Conservation (phyloP, 768 basidiomycete species). For the Holtermannia corniformis region DNA sequence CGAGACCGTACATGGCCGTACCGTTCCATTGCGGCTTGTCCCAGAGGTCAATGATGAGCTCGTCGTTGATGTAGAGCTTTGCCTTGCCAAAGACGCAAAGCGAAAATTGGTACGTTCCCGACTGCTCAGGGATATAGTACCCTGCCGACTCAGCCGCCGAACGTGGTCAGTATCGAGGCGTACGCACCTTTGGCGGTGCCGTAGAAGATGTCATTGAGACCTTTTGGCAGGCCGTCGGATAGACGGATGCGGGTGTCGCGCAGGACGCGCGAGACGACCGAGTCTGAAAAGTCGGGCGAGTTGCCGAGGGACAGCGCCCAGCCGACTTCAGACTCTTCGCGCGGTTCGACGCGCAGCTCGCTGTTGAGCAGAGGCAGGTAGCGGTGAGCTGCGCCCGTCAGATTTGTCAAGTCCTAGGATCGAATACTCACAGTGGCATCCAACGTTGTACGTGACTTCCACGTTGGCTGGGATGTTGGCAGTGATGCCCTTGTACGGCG, state of each 20-base stretch:
- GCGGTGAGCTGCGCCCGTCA: slow-evolving; percentile 41
- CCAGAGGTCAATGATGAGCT: slow-evolving; percentile 30
- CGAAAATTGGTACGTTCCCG: not conserved
- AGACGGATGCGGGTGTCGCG: slow-evolving; percentile 38
- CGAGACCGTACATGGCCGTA: too few relatives aligned
- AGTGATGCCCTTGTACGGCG: slow-evolving; percentile 55
- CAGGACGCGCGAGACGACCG: too few relatives aligned
- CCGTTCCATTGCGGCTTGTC: too few relatives aligned
- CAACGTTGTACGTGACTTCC: too few relatives aligned
- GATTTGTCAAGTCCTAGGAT: slow-evolving; percentile 47
- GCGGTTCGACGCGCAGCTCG: slow-evolving; percentile 56
- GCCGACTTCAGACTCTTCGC: slow-evolving; percentile 47
- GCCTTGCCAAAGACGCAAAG: slow-evolving; percentile 11
- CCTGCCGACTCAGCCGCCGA: slow-evolving; percentile 57
- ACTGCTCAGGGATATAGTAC: slow-evolving; percentile 31
- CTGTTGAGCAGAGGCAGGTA: slow-evolving; percentile 42
- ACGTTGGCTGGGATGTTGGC: too few relatives aligned
- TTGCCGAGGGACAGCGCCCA: not conserved
- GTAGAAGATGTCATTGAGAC: too few relatives aligned
- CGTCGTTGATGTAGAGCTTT: slow-evolving; percentile 22
- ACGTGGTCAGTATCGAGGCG: too few relatives aligned
- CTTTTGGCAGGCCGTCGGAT: slow-evolving; percentile 47
- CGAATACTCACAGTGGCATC: slow-evolving; percentile 8
- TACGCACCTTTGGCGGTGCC: too few relatives aligned
- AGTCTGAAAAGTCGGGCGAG: slow-evolving; percentile 45